Percentiles rank a stretch among this genome's conserved stretches.
phyloP scores from a whole-genome alignment of 192 early-diverging fungal species.

The Coemansia sp. region DNA sequence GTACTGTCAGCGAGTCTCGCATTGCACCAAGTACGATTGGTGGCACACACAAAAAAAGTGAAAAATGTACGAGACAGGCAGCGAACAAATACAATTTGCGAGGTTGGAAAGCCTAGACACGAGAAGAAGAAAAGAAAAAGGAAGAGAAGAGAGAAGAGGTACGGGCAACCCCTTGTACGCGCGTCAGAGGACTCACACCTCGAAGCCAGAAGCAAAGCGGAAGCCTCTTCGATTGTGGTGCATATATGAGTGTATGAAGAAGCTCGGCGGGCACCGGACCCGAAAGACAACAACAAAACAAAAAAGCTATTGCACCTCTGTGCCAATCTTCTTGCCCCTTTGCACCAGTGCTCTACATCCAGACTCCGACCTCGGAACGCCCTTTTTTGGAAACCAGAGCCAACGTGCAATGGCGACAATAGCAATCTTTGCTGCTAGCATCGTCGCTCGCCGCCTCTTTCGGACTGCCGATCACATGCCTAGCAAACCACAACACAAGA shows the following conservation, averaged over 20 bases:
- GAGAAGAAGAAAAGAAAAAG: background rate
- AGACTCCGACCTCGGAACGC: conserved; percentile 3
- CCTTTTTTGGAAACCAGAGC: background rate
- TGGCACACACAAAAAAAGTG: background rate
- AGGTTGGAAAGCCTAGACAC: background rate
- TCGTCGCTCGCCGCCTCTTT: background rate
- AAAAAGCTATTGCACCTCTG: background rate
- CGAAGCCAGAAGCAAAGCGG: conserved; percentile 7
- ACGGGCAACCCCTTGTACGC: background rate
- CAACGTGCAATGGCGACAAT: conserved; percentile 1
- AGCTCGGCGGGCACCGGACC: background rate
- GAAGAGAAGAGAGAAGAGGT: background rate
- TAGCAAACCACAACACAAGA: background rate
- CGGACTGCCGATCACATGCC: conserved; percentile 8
- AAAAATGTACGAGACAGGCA: conserved; percentile 1
- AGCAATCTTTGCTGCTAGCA: background rate
- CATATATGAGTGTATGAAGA: background rate
- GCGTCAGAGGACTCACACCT: background rate
- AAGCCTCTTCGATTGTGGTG: conserved; percentile 3
- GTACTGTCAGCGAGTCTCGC: conserved; percentile 5
- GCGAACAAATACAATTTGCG: conserved; percentile 1
- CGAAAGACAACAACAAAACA: background rate
- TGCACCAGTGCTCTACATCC: background rate
- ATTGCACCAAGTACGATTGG: conserved; percentile 8
- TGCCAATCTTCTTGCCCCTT: background rate